These are phyloP conservation scores for Begonia fuchsioides DNA, from an alignment of 306 rosid genomes.

Conservation along the genomic window DNA sequence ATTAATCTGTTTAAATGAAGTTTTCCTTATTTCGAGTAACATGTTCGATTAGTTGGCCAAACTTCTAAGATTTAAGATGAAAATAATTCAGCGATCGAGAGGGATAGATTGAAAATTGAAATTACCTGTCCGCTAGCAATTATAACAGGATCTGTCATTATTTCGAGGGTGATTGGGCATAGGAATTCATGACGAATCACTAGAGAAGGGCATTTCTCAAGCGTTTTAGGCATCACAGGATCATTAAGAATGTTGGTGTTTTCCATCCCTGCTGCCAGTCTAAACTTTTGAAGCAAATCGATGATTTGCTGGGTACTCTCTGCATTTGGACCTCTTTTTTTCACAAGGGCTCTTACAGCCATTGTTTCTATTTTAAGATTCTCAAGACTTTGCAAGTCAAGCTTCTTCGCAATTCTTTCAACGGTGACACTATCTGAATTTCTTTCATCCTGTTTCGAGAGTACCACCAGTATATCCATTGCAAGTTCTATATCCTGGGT, in stretches of 20 bases:
- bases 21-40: too few relatives aligned
- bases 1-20: too few relatives aligned
- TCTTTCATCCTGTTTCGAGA: slow-evolving; percentile 31
- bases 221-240: slow-evolving; percentile 30
- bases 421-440: slow-evolving; percentile 49
- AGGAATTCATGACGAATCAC: slow-evolving; percentile 74
- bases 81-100: too few relatives aligned
- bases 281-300: slow-evolving; percentile 53
- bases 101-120: not conserved
- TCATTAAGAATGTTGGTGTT: slow-evolving; percentile 24
- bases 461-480: slow-evolving; percentile 70
- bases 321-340: slow-evolving; percentile 34
- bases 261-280: slow-evolving; percentile 53
- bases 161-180: slow-evolving; percentile 59
- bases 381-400: slow-evolving; percentile 38
- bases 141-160: slow-evolving; percentile 73
- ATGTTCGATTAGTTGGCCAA: too few relatives aligned
- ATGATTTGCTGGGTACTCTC: slow-evolving; percentile 32
- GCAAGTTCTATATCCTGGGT: slow-evolving; percentile 74
- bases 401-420: slow-evolving; percentile 52
- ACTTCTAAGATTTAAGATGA: too few relatives aligned
- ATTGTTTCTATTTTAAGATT: slow-evolving; percentile 46
- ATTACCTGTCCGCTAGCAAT: slow-evolving; percentile 68
- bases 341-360: slow-evolving; percentile 30
- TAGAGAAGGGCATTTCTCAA: slow-evolving; percentile 40